Conservation (phyloP, 352 stramenopile species). For the Pythium scleroteichum region DNA sequence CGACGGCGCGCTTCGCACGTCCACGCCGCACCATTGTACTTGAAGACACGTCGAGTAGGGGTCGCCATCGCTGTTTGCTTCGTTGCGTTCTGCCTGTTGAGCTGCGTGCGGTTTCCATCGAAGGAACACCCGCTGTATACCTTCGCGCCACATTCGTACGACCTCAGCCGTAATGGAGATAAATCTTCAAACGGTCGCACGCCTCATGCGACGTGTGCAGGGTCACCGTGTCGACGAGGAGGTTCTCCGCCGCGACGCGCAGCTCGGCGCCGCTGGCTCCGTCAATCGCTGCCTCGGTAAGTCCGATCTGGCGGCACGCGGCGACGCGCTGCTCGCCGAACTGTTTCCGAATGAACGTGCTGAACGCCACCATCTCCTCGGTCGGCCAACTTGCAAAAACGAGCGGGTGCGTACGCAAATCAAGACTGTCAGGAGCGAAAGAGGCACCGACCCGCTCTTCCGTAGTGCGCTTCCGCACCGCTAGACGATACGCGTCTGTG, state of each 20-base stretch:
- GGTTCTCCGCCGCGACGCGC: constrained; percentile 58
- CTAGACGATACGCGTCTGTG: constrained; percentile 52
- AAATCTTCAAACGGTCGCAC: constrained; percentile 68
- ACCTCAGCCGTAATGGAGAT: constrained; percentile 70
- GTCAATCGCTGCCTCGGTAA: constrained; percentile 64
- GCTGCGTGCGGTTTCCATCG: constrained; percentile 6
- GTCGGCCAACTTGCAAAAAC: constrained; percentile 60
- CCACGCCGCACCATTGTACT: constrained; percentile 52
- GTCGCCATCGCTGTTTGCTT: constrained; percentile 35
- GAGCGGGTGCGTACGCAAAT: constrained; percentile 32
- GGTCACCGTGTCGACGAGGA: constrained; percentile 54
- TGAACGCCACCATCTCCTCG: constrained; percentile 48
- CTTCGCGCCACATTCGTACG: constrained; percentile 38
- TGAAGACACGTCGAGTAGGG: constrained; percentile 56
- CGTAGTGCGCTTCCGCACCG: constrained; percentile 23
- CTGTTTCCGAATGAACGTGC: constrained; percentile 44
- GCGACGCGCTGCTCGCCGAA: constrained; percentile 66
- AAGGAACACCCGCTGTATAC: constrained; percentile 11
- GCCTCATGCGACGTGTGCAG: constrained; percentile 48
- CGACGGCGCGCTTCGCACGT: too few species aligned
- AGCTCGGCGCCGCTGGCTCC: constrained; percentile 49
- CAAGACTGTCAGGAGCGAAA: constrained; percentile 8
- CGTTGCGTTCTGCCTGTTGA: not conserved
- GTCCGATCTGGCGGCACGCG: constrained; percentile 59
- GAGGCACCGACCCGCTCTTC: constrained; percentile 13